phyloP scores from a whole-genome alignment of 768 basidiomycete species.

The Candolleomyces eurysporus region DNA sequence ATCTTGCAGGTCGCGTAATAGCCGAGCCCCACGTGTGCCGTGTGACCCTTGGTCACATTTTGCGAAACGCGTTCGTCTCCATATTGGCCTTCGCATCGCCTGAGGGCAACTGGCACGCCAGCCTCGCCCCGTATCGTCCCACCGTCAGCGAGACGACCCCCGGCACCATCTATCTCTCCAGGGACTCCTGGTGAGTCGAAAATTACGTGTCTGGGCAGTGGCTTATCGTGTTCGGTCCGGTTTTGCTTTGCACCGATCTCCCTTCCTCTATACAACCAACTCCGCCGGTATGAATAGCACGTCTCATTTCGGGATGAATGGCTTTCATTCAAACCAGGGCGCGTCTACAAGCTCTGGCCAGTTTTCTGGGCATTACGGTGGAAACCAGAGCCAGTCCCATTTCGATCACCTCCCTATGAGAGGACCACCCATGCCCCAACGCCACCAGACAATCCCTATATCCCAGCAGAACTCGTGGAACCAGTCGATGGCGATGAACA shows the following conservation, averaged over 20 bases:
- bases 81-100: neutral
- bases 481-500: neutral
- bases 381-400: slow-evolving; percentile 20
- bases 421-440: slow-evolving; percentile 20
- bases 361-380: slow-evolving; percentile 13
- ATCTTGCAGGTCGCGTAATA: slow-evolving; percentile 1
- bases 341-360: slow-evolving; percentile 33
- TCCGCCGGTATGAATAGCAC: slow-evolving; percentile 19
- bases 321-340: slow-evolving; percentile 26
- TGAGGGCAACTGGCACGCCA: too few relatives aligned
- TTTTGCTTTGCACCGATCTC: too few relatives aligned
- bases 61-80: neutral
- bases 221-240: too few relatives aligned
- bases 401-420: slow-evolving; percentile 13
- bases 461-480: slow-evolving; percentile 3
- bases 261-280: too few relatives aligned
- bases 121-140: too few relatives aligned
- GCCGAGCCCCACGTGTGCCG: neutral
- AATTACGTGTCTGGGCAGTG: too few relatives aligned
- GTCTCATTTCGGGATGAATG: slow-evolving; percentile 24
- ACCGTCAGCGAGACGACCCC: too few relatives aligned
- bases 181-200: too few relatives aligned
- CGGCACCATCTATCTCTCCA: too few relatives aligned
- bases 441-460: slow-evolving; percentile 9
- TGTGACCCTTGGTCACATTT: neutral